Conservation (phyloP, 2,329 filamentous ascomycete genomes). For the Neurospora crassa region DNA sequence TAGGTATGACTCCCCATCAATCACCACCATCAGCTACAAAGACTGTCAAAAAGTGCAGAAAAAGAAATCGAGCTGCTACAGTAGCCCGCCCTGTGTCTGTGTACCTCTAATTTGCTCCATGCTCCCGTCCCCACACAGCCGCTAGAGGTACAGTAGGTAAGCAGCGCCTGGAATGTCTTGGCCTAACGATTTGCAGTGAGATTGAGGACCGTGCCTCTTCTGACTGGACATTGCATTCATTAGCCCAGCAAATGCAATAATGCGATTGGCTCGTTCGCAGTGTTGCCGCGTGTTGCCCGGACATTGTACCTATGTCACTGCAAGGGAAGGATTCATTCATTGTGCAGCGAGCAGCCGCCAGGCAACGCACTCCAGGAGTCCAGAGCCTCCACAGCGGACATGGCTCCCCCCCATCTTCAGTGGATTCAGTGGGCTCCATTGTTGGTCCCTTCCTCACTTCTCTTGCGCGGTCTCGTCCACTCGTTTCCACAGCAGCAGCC, state of each 20-base stretch:
- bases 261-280: not conserved
- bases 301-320: not conserved
- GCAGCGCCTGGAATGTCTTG: not conserved
- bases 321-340: too few relatives aligned
- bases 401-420: not conserved
- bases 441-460: not conserved
- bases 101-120: not conserved
- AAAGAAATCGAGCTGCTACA: not conserved
- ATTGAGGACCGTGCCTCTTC: not conserved
- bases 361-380: not conserved
- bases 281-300: not conserved
- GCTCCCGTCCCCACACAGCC: not conserved
- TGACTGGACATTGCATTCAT: not conserved
- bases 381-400: not conserved
- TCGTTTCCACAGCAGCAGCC: not conserved
- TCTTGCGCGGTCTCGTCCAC: not conserved
- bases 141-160: too few relatives aligned
- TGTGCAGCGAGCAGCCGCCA: not conserved
- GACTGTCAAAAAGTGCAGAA: not conserved
- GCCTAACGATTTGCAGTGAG: not conserved
- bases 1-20: not conserved
- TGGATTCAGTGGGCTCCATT: not conserved
- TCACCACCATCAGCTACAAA: not conserved
- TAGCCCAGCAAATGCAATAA: not conserved
- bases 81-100: not conserved